These are phyloP conservation scores for Globisporangium spiculum DNA, from an alignment of 352 stramenopile genomes.

Conservation along the genomic window DNA sequence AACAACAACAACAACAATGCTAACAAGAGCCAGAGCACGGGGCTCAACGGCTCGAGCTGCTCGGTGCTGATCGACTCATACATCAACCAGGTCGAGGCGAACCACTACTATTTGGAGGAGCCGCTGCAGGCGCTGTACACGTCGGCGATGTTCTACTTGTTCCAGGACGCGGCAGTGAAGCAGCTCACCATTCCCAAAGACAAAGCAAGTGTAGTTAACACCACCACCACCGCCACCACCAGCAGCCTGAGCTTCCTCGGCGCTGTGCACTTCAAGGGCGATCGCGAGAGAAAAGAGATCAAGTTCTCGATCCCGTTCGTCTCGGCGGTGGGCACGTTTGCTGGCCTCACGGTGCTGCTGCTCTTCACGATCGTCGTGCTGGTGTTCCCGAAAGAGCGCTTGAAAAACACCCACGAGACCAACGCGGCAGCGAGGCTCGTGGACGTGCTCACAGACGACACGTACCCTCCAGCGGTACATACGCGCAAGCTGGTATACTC, in stretches of 20 bases:
- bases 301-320: not conserved
- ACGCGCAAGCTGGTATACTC: not conserved
- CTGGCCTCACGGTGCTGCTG: not conserved
- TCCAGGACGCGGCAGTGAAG: slow-evolving; percentile 25
- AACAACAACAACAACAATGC: not conserved
- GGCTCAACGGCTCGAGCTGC: not conserved
- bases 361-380: not conserved
- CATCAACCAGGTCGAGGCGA: slow-evolving; percentile 36
- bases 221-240: not conserved
- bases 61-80: not conserved
- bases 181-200: not conserved
- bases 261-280: not conserved
- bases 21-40: not conserved
- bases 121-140: slow-evolving; percentile 47
- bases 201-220: not conserved
- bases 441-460: not conserved
- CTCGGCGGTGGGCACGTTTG: not conserved
- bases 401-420: not conserved
- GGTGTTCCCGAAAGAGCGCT: not conserved
- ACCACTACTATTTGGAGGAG: slow-evolving; percentile 43
- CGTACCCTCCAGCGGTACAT: not conserved
- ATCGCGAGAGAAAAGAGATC: not conserved
- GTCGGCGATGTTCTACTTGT: slow-evolving; percentile 49
- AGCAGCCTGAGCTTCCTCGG: not conserved
- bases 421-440: not conserved